A percentile compares a stretch with the other conserved stretches of the same genome.
Evolutionary conservation across 495 filamentous ascomycete genomes (phyloP).

Genomic region (Aspergillus incahuasiensis): DNA sequence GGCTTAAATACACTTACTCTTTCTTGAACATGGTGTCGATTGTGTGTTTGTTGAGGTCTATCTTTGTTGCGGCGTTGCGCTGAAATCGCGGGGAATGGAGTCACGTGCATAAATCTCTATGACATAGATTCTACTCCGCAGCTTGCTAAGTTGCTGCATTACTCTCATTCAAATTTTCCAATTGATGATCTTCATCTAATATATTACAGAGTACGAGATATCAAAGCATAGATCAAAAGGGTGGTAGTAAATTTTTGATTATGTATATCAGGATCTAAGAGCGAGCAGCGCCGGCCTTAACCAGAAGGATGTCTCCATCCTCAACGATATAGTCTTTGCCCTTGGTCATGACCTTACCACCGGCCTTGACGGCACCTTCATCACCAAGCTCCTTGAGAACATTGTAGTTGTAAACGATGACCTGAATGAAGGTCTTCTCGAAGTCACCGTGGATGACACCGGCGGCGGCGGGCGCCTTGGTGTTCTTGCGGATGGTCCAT

Average conservation of each 20-base stretch:
- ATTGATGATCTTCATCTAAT: too few species aligned
- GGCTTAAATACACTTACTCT: slow-evolving; percentile 53
- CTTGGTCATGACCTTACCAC: slow-evolving; percentile 96
- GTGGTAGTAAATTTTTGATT: background rate
- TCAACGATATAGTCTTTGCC: slow-evolving; percentile 88
- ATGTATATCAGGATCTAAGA: slow-evolving; percentile 45
- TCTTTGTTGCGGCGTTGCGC: slow-evolving; percentile 5
- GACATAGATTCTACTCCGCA: slow-evolving; percentile 1
- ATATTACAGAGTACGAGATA: background rate
- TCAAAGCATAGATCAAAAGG: background rate
- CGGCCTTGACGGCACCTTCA: slow-evolving; percentile 82
- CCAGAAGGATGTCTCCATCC: slow-evolving; percentile 62
- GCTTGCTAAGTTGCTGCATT: too few species aligned
- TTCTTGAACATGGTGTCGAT: slow-evolving; percentile 77
- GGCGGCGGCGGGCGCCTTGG: slow-evolving; percentile 93
- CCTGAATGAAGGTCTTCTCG: slow-evolving; percentile 99
- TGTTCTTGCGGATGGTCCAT: slow-evolving; percentile 95
- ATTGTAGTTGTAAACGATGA: slow-evolving; percentile 79
- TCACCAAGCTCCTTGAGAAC: slow-evolving; percentile 80
- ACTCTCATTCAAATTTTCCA: too few species aligned
- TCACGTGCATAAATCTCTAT: slow-evolving; percentile 25
- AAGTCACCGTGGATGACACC: slow-evolving; percentile 98
- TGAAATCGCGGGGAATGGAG: slow-evolving; percentile 24
- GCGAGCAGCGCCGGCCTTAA: slow-evolving; percentile 96
- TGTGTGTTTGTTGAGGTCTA: slow-evolving; percentile 13